Percentiles rank a stretch among this genome's conserved stretches.
phyloP scores from a whole-genome alignment of 1,284 basidiomycete genomes.

The Mrakiaceae sp. region DNA sequence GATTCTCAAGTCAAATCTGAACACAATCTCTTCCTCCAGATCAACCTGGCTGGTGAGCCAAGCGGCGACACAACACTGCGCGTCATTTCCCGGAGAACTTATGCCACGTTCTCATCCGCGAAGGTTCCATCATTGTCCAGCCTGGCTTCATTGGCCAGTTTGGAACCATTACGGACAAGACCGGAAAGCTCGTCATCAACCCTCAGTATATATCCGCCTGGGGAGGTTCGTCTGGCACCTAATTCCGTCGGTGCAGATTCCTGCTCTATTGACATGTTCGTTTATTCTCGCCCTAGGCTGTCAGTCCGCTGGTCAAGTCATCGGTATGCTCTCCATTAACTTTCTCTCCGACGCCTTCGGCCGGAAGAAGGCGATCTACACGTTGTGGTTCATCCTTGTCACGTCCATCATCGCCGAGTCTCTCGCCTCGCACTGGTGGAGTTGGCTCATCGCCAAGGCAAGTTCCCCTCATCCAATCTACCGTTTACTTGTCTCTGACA shows the following conservation, averaged over 20 bases:
- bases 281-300: neutral
- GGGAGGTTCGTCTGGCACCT: conserved; percentile 17
- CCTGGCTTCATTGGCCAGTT: conserved; percentile 22
- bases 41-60: conserved; percentile 24
- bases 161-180: neutral
- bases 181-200: conserved; percentile 15
- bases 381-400: conserved; percentile 23
- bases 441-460: conserved; percentile 23
- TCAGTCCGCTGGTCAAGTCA: conserved; percentile 23
- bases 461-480: neutral
- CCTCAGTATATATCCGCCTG: conserved; percentile 23
- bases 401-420: conserved; percentile 21
- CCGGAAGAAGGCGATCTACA: conserved; percentile 22
- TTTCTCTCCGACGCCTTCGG: conserved; percentile 23
- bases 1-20: no score
- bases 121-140: neutral
- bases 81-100: neutral
- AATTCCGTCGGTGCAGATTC: no score
- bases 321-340: conserved; percentile 20
- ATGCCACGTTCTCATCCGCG: neutral
- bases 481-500: no score
- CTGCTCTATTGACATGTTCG: neutral
- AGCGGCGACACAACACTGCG: conserved; percentile 20
- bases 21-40: conserved; percentile 8
- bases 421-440: conserved; percentile 22